phyloP scores from a whole-genome alignment of 129 eudicot species.

The Heracleum sosnowskyi region DNA sequence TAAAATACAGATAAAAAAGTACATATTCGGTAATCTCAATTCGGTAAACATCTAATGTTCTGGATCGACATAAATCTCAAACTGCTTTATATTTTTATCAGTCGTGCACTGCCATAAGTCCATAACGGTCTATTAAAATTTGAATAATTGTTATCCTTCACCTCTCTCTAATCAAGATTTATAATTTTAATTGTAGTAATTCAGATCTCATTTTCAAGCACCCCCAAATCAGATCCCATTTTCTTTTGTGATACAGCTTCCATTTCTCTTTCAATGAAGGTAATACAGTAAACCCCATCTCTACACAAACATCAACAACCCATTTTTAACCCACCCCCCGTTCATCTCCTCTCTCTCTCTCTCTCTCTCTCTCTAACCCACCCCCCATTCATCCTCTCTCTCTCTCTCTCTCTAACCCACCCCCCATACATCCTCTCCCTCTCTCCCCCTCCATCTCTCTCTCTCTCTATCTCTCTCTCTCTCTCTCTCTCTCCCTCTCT shows the following conservation, averaged over 20 bases:
- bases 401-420: not conserved
- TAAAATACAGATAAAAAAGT: no score
- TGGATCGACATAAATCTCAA: no score
- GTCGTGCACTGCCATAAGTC: not conserved
- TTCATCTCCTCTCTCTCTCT: not conserved
- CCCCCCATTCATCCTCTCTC: not conserved
- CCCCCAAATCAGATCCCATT: slow-evolving; percentile 21
- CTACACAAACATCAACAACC: not conserved
- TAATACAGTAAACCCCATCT: slow-evolving; percentile 5
- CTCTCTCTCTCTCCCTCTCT: not conserved
- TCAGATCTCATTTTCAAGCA: not conserved
- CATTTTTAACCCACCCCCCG: not conserved
- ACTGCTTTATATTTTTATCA: not conserved
- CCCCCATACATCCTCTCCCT: not conserved
- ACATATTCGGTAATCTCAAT: no score
- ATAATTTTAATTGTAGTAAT: not conserved
- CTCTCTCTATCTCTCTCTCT: not conserved
- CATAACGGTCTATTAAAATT: slow-evolving; percentile 7
- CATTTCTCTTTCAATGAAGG: slow-evolving; percentile 24
- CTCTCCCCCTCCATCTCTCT: not conserved
- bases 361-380: not conserved
- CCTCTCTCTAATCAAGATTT: not conserved
- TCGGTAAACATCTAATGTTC: no score
- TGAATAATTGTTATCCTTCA: not conserved
- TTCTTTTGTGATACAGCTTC: slow-evolving; percentile 15